These are phyloP conservation scores for Gremmenia infestans DNA, from an alignment of 2,329 filamentous ascomycete species.

Conservation along the genomic window DNA sequence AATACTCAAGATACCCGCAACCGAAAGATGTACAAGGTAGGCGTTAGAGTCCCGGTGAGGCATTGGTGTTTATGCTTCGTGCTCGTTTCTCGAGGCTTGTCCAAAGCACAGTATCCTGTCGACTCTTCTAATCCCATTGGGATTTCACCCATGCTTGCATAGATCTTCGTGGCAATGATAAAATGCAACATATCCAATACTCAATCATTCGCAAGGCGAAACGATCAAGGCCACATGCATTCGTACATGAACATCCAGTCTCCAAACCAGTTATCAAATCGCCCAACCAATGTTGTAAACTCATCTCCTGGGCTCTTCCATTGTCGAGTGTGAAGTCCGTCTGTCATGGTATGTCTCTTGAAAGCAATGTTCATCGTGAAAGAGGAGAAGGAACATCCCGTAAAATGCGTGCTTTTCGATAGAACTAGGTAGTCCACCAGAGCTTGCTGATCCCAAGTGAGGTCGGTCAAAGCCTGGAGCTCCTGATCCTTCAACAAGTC, in stretches of 20 bases:
- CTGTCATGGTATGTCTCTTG: slow-evolving; percentile 39
- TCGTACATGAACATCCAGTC: slow-evolving; percentile 44
- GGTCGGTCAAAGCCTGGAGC: slow-evolving; percentile 29
- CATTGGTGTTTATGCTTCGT: background rate
- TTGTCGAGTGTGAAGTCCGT: slow-evolving; percentile 32
- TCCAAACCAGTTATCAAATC: slow-evolving; percentile 42
- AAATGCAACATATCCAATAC: background rate
- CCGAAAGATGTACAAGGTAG: background rate
- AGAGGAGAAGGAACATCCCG: slow-evolving; percentile 43
- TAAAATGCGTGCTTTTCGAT: slow-evolving; percentile 38
- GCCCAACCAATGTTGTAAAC: slow-evolving; percentile 39
- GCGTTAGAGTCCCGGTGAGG: background rate
- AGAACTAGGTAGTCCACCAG: slow-evolving; percentile 48
- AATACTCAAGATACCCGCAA: too few relatives aligned
- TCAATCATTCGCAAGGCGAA: background rate
- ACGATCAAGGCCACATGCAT: slow-evolving; percentile 29
- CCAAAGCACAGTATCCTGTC: background rate
- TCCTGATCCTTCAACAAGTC: slow-evolving; percentile 39
- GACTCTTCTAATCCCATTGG: background rate
- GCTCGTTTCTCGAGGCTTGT: background rate
- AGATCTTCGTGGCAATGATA: background rate
- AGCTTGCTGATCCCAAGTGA: slow-evolving; percentile 46
- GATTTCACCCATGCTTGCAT: background rate
- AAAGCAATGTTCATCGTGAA: slow-evolving; percentile 44
- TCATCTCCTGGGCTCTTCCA: slow-evolving; percentile 41